A percentile compares a stretch with the other conserved stretches of the same genome.
Conservation (phyloP, 2,329 filamentous ascomycete species). For the Chrysoporthe deuterocubensis region DNA sequence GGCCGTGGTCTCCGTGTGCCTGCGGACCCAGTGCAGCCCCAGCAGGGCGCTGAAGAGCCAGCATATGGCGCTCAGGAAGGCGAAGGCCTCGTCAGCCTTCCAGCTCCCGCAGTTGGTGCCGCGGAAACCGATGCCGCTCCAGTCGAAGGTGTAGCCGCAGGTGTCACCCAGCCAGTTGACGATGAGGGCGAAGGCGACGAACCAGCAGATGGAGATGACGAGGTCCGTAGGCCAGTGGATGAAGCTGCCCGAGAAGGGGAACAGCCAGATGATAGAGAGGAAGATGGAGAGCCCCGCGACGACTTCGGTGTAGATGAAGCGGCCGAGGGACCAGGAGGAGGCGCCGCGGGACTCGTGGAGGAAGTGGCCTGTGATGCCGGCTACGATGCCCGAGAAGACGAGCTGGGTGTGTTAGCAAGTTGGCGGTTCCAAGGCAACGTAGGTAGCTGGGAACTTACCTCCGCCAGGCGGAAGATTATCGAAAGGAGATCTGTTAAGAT, state of each 20-base stretch:
- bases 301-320: conserved; percentile 77
- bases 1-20: conserved; percentile 41
- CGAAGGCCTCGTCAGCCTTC: conserved; percentile 73
- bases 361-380: conserved; percentile 68
- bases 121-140: conserved; percentile 56
- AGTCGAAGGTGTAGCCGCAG: conserved; percentile 64
- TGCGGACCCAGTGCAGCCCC: conserved; percentile 58
- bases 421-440: neutral
- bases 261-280: conserved; percentile 71
- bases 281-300: conserved; percentile 72
- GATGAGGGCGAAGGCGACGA: conserved; percentile 68
- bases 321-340: conserved; percentile 59
- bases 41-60: conserved; percentile 70
- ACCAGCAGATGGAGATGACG: conserved; percentile 71
- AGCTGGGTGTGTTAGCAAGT: conserved; percentile 49
- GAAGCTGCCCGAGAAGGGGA: conserved; percentile 71
- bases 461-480: conserved; percentile 60
- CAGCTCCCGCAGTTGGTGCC: conserved; percentile 65
- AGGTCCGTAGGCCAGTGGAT: conserved; percentile 74
- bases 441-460: conserved; percentile 22
- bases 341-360: conserved; percentile 55
- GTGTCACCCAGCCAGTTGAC: conserved; percentile 55
- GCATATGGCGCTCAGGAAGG: conserved; percentile 71
- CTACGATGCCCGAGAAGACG: conserved; percentile 72
- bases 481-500: conserved; percentile 58